These are phyloP conservation scores for Nymphaea colorata DNA, from an alignment of 164 flowering plant genomes.

Conservation along the genomic window DNA sequence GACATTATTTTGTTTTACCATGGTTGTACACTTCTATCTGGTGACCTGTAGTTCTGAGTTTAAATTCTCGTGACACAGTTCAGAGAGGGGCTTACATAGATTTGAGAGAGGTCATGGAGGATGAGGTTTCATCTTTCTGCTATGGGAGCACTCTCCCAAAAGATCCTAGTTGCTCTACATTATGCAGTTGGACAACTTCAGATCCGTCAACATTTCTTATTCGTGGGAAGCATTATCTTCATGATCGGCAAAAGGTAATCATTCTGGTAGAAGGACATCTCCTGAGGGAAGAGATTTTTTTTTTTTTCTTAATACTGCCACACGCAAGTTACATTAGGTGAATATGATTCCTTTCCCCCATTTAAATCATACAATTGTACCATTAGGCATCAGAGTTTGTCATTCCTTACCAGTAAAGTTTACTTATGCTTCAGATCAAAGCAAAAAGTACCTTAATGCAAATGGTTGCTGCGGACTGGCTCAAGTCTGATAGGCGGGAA, in stretches of 20 bases:
- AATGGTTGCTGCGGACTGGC: constrained; percentile 87
- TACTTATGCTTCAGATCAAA: constrained; percentile 32
- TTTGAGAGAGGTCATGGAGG: constrained; percentile 21
- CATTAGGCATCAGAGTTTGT: not conserved
- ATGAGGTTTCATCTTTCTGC: constrained; percentile 24
- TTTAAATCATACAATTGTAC: not conserved
- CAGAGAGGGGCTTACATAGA: constrained; percentile 59
- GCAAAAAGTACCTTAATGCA: constrained; percentile 68
- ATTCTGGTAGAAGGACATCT: not conserved
- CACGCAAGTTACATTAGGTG: not conserved
- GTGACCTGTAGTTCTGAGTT: not conserved
- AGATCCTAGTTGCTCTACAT: constrained; percentile 22
- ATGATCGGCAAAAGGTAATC: constrained; percentile 31
- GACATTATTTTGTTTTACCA: too few species aligned
- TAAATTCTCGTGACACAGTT: constrained; percentile 26
- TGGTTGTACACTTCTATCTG: not conserved
- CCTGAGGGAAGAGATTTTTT: not conserved
- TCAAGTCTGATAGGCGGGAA: constrained; percentile 67
- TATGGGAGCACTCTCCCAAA: constrained; percentile 39
- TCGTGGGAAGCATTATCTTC: constrained; percentile 32
- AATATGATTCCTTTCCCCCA: not conserved
- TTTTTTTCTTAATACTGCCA: not conserved
- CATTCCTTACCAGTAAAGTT: not conserved
- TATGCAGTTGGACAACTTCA: constrained; percentile 35
- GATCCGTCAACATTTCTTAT: constrained; percentile 49